These are phyloP conservation scores for Pelagophyceae sp. DNA, from an alignment of 352 stramenopile genomes.

Conservation along the genomic window DNA sequence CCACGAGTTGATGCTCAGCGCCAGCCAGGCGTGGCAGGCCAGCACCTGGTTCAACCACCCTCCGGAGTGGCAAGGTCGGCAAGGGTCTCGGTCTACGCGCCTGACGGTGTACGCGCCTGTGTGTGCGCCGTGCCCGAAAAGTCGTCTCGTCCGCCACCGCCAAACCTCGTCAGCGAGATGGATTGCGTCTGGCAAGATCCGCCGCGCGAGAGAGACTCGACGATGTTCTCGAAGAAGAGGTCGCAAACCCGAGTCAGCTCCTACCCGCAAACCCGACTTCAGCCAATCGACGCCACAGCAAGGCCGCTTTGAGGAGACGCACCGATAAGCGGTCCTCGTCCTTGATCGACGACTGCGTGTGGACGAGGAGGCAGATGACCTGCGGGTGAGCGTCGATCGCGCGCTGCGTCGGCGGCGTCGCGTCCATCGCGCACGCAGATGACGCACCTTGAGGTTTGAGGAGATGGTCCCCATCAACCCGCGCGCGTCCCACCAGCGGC, in stretches of 20 bases:
- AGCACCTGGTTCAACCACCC: too few species aligned
- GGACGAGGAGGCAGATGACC: not conserved
- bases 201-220: not conserved
- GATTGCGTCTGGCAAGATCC: not conserved
- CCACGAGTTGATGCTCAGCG: not conserved
- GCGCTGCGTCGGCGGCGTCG: too few species aligned
- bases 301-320: not conserved
- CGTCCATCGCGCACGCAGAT: too few species aligned
- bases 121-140: not conserved
- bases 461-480: not conserved
- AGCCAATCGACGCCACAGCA: too few species aligned
- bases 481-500: not conserved
- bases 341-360: not conserved
- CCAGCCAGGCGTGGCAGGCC: not conserved
- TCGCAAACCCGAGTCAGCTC: not conserved
- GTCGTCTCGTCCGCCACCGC: not conserved
- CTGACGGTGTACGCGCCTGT: not conserved
- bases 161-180: not conserved
- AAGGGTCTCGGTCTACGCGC: not conserved
- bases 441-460: not conserved
- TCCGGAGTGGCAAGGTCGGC: too few species aligned
- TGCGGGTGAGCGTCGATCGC: too few species aligned
- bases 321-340: too few species aligned
- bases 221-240: not conserved
- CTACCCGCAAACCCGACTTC: not conserved